phyloP scores from a whole-genome alignment of 75 land plant species.

The Pinus taeda region DNA sequence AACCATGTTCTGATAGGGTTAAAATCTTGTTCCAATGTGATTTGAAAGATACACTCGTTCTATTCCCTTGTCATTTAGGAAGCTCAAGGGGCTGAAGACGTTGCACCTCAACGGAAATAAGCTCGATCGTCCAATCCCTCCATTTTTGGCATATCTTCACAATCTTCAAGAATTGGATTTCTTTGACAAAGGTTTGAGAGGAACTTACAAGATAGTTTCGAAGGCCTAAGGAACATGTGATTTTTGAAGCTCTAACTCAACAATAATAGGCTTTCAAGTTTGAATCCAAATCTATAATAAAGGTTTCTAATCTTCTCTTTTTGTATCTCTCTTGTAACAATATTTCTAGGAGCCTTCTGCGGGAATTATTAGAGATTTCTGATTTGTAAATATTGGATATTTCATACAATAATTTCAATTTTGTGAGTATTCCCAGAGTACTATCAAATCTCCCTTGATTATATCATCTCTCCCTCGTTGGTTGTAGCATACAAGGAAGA shows the following conservation, averaged over 20 bases:
- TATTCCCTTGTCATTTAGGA: too few relatives aligned
- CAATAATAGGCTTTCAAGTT: slow-evolving; percentile 27
- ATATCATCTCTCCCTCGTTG: slow-evolving; percentile 20
- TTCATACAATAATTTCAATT: slow-evolving; percentile 30
- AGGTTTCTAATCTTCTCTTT: slow-evolving; percentile 19
- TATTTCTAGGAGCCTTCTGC: slow-evolving; percentile 40
- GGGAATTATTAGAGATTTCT: slow-evolving; percentile 20
- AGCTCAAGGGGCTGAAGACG: too few relatives aligned
- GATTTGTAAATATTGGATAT: slow-evolving; percentile 33
- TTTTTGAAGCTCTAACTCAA: slow-evolving; percentile 21
- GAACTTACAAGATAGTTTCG: slow-evolving; percentile 24
- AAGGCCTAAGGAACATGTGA: slow-evolving; percentile 11
- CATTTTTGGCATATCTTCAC: too few relatives aligned
- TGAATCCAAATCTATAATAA: slow-evolving; percentile 33
- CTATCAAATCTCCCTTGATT: slow-evolving; percentile 19
- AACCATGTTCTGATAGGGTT: too few relatives aligned
- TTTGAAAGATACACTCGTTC: too few relatives aligned
- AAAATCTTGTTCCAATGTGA: too few relatives aligned
- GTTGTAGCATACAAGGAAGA: slow-evolving; percentile 19
- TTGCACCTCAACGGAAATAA: too few relatives aligned
- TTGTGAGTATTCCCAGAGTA: slow-evolving; percentile 15
- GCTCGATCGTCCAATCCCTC: too few relatives aligned
- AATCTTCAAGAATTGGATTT: too few relatives aligned
- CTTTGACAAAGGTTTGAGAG: too few relatives aligned
- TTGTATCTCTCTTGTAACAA: slow-evolving; percentile 19